Base-by-base conservation (phyloP, 495 filamentous ascomycete species). In the Aspergillus haitiensis region DNA sequence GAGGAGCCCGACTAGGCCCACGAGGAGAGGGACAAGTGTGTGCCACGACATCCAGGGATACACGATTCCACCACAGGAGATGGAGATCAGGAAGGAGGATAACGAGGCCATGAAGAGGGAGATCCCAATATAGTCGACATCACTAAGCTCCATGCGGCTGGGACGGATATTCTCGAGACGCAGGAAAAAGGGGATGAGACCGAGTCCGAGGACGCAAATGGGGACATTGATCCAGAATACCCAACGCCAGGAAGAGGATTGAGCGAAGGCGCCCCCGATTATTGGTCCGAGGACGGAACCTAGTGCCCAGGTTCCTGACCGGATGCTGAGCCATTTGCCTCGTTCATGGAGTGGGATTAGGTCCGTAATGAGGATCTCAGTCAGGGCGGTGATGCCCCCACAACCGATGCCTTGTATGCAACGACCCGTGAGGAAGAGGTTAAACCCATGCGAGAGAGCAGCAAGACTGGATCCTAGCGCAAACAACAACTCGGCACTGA, bases 221-320 rank as follows among this genome's bases (percentile, higher is more conserved):
- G 78, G 67, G 9, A 88, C 67, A 64, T 88, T 90, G 64, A 90
- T 81, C 70, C 84, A 90, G 65, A 88, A 88, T 51, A 84, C 81
- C 85, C 84, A 85, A 32, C 82, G 55, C 82, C 59, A 51, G 9
- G 46, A 37, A 7, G 46, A 10, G 36, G 6, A 12, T 0, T 53
- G 7, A 9, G 44, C 34, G 0, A 58, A n/a, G 0, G 47, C 61
- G 1, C 71, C 75, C 1, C 74, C 74, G 3, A 79, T 13, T 0
- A 78, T 51, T 0, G 77, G 78, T 0, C 75, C 78, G 3, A 71
- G 3, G 6, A 68, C 52, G 4, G 62, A 56, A 0, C 72, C 75
- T 3, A 75, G 16, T 0, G 60, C 60, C n/a, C 58, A 64, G 34
- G 58, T 54, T 0, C 60, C 44, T 6, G 67, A 53, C 1, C 75